These are phyloP conservation scores for Lachnellula occidentalis DNA, from an alignment of 2,329 filamentous ascomycete genomes.

Conservation along the genomic window DNA sequence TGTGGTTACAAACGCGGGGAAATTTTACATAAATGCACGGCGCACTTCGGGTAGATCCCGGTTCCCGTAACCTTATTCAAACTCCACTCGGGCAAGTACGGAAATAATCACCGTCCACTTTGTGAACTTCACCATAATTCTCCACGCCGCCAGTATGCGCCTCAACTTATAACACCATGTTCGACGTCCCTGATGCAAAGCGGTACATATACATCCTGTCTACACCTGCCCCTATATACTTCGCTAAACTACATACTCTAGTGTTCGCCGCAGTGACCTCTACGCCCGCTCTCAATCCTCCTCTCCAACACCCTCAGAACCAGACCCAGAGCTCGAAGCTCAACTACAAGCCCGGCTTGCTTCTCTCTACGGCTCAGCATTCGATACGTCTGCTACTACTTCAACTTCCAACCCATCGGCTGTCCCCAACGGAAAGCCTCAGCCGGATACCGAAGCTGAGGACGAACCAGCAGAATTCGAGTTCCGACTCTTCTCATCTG, in stretches of 20 bases:
- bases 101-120: neutral
- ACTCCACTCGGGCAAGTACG: neutral
- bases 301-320: slow-evolving; percentile 14
- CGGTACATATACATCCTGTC: slow-evolving; percentile 34
- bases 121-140: neutral
- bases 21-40: neutral
- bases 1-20: neutral
- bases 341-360: slow-evolving; percentile 20
- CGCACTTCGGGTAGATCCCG: neutral
- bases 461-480: slow-evolving; percentile 40
- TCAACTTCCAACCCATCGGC: neutral
- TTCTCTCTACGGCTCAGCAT: slow-evolving; percentile 19
- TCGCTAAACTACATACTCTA: slow-evolving; percentile 12
- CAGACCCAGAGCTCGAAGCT: slow-evolving; percentile 22
- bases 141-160: neutral
- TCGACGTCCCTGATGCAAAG: slow-evolving; percentile 48
- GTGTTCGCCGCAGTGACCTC: slow-evolving; percentile 52
- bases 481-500: slow-evolving; percentile 50
- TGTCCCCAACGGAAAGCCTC: neutral
- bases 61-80: neutral
- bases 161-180: slow-evolving; percentile 35
- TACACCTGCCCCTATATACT: neutral
- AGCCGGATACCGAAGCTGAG: slow-evolving; percentile 14
- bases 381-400: neutral
- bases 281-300: slow-evolving; percentile 28